Base-by-base conservation (phyloP, 768 basidiomycete genomes). In the Mycena belliarum region DNA sequence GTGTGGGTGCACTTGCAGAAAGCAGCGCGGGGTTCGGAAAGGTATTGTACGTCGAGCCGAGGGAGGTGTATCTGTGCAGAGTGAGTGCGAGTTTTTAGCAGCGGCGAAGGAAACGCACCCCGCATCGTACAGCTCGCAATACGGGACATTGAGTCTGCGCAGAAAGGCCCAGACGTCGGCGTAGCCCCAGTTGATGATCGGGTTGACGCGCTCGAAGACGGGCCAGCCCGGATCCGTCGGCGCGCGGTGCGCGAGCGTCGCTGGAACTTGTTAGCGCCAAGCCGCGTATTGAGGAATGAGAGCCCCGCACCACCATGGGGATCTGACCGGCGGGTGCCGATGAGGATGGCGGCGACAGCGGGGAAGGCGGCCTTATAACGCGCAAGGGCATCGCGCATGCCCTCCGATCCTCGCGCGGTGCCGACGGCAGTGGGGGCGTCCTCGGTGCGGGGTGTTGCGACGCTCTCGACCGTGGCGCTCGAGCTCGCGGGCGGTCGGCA, bases 101-200 rank as follows among this genome's bases (percentile, higher is more conserved):
- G 29, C 6, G 12, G 29, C 6, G 54, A 15, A 42, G 35, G 38
- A 65, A 12, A 71, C 87, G 53, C 56, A 95, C 91, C 96, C 97
- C 73, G 90, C 79, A 65, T 98, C 93, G 67, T 99, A 99, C 41
- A 99, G 70, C 35, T 71, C 69, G 69, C 97, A 99, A 69, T 95
- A 99, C 2, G 90, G 91, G 6, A 99, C 84, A 4, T 85, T 70
- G 20, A 95, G 73, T 49, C 75, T 73, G 18, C 85, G 79, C 42
- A 99, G 76, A 75, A 95, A 99, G 3, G 76, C 75, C 97, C 97
- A 99, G 6, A 99, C 85, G 61, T 95, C 86, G 11, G 73, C 69
- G 72, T 99, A 99, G 1, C 85, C 79, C 97, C 97, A 99, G 69
- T 98, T 88, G 55, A 99, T 91, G 65, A 99, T 89, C 0, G 97